phyloP scores from a whole-genome alignment of 2,329 filamentous ascomycete genomes.

The Pseudocercospora pini-densiflorae region DNA sequence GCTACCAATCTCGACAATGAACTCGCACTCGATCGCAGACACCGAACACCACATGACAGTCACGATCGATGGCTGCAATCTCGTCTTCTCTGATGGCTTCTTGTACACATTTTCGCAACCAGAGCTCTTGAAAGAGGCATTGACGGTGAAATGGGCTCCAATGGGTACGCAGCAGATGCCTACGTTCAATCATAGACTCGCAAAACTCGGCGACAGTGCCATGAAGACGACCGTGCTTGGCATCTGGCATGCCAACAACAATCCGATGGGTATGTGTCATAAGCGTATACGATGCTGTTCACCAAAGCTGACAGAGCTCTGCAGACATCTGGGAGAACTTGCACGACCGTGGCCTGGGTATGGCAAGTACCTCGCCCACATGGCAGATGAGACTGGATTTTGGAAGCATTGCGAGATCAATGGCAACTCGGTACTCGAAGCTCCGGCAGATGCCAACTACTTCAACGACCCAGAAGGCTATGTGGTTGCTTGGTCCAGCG shows the following conservation, averaged over 20 bases:
- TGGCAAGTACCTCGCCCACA: constrained; percentile 10
- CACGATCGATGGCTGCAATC: background rate
- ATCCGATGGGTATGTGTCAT: constrained; percentile 3
- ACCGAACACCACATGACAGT: background rate
- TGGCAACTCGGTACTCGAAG: background rate
- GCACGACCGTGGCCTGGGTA: constrained; percentile 5
- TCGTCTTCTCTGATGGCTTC: constrained; percentile 2
- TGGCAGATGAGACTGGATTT: constrained; percentile 4
- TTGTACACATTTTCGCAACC: background rate
- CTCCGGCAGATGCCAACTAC: background rate
- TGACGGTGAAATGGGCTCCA: background rate
- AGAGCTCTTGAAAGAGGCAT: background rate
- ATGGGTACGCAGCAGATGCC: background rate
- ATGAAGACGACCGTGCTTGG: background rate
- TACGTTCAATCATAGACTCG: background rate
- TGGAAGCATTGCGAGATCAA: background rate
- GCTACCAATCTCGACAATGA: background rate
- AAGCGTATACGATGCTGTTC: background rate
- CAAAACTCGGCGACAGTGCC: constrained; percentile 4
- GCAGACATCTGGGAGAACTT: background rate
- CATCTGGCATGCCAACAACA: background rate
- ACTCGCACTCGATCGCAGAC: background rate
- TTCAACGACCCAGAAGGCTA: background rate
- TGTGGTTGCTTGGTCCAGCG: background rate
- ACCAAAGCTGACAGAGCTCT: background rate